Conservation (phyloP, 768 basidiomycete species). For the Calocybe gangraenosa region DNA sequence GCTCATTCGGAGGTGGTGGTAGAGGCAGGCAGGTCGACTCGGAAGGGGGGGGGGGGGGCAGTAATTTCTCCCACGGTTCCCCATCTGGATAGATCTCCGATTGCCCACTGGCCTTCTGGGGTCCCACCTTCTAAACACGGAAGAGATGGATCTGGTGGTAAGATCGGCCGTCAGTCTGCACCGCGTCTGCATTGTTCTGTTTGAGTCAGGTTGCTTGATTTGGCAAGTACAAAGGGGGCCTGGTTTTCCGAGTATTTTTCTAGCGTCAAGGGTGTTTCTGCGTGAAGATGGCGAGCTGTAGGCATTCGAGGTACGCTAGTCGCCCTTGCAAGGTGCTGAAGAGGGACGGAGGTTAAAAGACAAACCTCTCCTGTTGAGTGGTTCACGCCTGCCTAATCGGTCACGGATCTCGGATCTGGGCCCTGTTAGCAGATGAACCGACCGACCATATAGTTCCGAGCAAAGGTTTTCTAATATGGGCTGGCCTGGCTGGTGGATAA, state of each 20-base stretch:
- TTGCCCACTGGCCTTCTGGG: slow-evolving; percentile 11
- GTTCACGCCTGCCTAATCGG: slow-evolving; percentile 47
- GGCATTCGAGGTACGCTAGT: too few species aligned
- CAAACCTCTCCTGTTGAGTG: slow-evolving; percentile 43
- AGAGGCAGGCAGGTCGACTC: too few species aligned
- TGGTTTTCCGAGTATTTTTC: background rate
- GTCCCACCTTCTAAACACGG: slow-evolving; percentile 18
- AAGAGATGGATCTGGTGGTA: slow-evolving; percentile 14
- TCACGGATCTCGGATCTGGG: slow-evolving; percentile 37
- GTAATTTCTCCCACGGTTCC: too few species aligned
- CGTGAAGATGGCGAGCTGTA: too few species aligned
- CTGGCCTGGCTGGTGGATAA: too few species aligned
- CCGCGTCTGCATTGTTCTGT: slow-evolving; percentile 13
- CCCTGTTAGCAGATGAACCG: slow-evolving; percentile 18
- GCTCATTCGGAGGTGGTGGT: too few species aligned
- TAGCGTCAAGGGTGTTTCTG: too few species aligned
- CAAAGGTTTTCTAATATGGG: slow-evolving; percentile 18
- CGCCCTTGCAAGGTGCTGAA: too few species aligned
- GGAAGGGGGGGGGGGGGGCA: too few species aligned
- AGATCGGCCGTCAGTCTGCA: slow-evolving; percentile 17
- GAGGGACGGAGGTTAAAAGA: background rate
- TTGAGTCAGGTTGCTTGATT: slow-evolving; percentile 19
- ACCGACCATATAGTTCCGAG: slow-evolving; percentile 24
- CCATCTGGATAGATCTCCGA: slow-evolving; percentile 12
- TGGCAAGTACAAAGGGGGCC: slow-evolving; percentile 27